Percentiles rank a stretch among this genome's conserved stretches.
Evolutionary conservation across 768 basidiomycete genomes (phyloP).

Genomic region (Suillus subluteus): DNA sequence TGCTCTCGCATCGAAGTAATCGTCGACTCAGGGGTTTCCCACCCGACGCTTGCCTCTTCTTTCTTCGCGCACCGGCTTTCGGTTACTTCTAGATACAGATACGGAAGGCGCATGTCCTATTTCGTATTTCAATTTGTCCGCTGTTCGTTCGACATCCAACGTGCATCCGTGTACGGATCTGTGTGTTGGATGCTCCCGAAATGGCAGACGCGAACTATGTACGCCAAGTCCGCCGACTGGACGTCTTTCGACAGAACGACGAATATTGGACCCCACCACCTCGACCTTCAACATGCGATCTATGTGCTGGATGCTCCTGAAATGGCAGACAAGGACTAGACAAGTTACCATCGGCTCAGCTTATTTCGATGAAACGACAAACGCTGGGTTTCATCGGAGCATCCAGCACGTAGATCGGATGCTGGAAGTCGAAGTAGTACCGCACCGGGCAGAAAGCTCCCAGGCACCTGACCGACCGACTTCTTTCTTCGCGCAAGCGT

Average conservation of each 20-base stretch:
- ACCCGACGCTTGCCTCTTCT: neutral
- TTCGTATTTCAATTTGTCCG: neutral
- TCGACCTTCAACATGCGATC: no score
- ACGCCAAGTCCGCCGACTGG: no score
- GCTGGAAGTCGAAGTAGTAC: neutral
- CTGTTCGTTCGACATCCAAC: neutral
- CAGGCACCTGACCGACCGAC: neutral
- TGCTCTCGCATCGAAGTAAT: neutral
- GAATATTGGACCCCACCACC: no score
- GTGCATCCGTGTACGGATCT: neutral
- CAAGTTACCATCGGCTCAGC: neutral
- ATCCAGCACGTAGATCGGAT: neutral
- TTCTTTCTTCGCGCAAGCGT: neutral
- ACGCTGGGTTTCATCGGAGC: neutral
- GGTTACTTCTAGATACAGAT: neutral
- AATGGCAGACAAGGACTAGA: neutral
- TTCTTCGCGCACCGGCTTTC: neutral
- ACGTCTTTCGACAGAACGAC: no score
- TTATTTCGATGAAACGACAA: neutral
- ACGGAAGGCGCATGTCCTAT: neutral
- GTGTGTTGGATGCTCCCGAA: neutral
- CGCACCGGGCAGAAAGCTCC: neutral
- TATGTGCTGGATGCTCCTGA: neutral
- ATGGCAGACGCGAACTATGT: neutral
- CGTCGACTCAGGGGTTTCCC: neutral